phyloP scores from a whole-genome alignment of 495 filamentous ascomycete genomes.

The Penicillium pulvis region DNA sequence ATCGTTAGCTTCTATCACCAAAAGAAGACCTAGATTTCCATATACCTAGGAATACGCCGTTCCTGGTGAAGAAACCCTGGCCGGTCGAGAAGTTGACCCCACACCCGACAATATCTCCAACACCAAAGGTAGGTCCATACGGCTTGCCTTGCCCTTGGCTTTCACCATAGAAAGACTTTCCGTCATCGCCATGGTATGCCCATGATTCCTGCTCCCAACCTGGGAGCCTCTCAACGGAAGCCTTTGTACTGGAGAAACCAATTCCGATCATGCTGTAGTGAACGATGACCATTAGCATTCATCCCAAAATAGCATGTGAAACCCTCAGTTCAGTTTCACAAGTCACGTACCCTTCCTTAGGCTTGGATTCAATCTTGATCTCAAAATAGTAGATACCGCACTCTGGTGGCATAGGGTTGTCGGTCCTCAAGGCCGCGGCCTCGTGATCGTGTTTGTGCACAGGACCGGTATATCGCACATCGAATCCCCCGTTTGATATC shows the following conservation, averaged over 20 bases:
- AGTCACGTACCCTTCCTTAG: constrained; percentile 78
- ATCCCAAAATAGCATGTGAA: not conserved
- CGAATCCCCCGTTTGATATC: constrained; percentile 70
- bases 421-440: constrained; percentile 79
- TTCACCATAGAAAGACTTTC: constrained; percentile 75
- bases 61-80: constrained; percentile 94
- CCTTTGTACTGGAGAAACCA: constrained; percentile 78
- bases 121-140: constrained; percentile 73
- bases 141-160: constrained; percentile 67
- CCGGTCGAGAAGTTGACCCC: constrained; percentile 89
- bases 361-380: constrained; percentile 79
- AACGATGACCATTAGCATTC: constrained; percentile 3
- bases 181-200: constrained; percentile 98
- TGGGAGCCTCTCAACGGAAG: constrained; percentile 77
- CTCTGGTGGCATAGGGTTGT: constrained; percentile 87
- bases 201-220: constrained; percentile 97
- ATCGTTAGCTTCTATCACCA: not conserved
- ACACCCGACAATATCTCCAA: constrained; percentile 85
- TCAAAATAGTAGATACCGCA: constrained; percentile 98
- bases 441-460: constrained; percentile 74
- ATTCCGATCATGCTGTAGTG: constrained; percentile 75
- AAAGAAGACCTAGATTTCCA: not conserved
- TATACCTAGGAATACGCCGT: constrained; percentile 77
- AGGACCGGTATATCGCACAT: constrained; percentile 72
- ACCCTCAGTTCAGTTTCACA: not conserved